Conservation (phyloP, 768 basidiomycete genomes). For the Leccinum truebloodii region DNA sequence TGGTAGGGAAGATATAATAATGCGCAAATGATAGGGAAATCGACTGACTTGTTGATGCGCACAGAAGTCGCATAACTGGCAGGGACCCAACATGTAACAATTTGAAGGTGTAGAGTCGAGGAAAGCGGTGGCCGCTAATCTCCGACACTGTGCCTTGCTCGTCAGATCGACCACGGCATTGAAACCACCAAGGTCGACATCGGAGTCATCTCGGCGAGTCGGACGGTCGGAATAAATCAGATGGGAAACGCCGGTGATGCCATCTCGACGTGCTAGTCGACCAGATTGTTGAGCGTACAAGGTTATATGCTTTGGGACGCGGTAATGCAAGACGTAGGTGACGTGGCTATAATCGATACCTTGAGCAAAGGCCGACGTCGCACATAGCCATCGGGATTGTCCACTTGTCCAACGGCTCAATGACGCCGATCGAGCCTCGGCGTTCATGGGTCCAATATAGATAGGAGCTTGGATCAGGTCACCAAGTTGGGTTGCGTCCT, state of each 20-base stretch:
- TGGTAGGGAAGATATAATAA: neutral
- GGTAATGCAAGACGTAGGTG: slow-evolving; percentile 7
- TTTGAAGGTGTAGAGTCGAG: neutral
- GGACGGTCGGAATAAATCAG: neutral
- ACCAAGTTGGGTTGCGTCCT: neutral
- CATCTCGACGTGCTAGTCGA: neutral
- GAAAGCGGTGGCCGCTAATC: neutral
- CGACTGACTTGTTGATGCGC: neutral
- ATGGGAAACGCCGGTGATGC: neutral
- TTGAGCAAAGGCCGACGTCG: slow-evolving; percentile 6
- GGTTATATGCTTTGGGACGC: slow-evolving; percentile 6
- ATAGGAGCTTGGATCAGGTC: neutral
- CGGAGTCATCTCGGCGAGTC: neutral
- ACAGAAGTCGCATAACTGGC: neutral
- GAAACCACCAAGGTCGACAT: neutral
- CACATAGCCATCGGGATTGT: slow-evolving; percentile 5
- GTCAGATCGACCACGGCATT: neutral
- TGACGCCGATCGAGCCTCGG: neutral
- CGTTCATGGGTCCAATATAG: slow-evolving; percentile 3
- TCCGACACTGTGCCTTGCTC: neutral
- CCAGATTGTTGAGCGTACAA: slow-evolving; percentile 9
- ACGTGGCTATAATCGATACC: slow-evolving; percentile 8
- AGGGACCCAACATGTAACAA: neutral
- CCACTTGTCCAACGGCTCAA: neutral
- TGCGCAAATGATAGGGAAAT: neutral